phyloP scores from a whole-genome alignment of 2,329 filamentous ascomycete genomes.

The Pseudogymnoascus sp. region DNA sequence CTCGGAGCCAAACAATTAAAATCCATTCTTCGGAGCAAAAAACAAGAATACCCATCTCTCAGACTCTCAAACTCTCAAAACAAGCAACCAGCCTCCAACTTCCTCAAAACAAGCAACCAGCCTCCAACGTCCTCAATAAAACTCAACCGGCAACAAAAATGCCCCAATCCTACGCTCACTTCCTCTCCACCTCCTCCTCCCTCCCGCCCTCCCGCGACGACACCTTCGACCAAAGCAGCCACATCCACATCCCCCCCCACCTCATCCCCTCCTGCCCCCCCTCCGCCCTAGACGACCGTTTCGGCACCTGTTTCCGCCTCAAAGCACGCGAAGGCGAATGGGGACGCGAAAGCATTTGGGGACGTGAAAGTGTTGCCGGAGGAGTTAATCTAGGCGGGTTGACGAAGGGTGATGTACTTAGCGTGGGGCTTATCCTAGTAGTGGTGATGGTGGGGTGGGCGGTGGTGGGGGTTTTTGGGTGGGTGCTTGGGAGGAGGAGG shows the following conservation, averaged over 20 bases:
- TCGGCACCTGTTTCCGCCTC: background rate
- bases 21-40: background rate
- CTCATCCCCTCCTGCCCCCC: background rate
- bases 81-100: background rate
- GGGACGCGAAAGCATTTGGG: background rate
- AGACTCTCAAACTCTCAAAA: background rate
- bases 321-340: background rate
- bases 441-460: background rate
- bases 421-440: background rate
- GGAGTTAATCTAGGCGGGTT: background rate
- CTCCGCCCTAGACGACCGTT: background rate
- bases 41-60: background rate
- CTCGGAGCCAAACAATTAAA: background rate
- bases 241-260: background rate
- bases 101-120: background rate
- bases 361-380: no score
- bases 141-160: background rate
- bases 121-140: background rate
- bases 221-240: background rate
- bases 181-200: background rate
- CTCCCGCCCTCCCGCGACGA: background rate
- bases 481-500: background rate
- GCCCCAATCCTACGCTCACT: background rate
- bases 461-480: background rate
- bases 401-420: background rate